These are phyloP conservation scores for Cytospora leucostoma DNA, from an alignment of 2,329 filamentous ascomycete genomes.

Conservation along the genomic window DNA sequence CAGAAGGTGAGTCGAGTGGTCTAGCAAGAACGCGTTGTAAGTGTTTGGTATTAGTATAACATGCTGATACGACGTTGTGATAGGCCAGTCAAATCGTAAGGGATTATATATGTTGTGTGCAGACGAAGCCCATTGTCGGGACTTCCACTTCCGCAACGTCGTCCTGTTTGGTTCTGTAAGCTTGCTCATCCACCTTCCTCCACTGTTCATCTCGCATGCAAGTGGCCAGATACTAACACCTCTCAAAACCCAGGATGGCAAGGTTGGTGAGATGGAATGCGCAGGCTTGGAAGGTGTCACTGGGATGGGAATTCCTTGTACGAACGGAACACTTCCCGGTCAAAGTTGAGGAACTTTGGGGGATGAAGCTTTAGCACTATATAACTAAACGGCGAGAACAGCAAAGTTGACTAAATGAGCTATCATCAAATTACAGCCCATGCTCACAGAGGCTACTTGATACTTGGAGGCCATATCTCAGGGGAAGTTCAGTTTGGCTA, in stretches of 20 bases:
- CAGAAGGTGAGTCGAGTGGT: slow-evolving; percentile 20
- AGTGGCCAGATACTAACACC: background rate
- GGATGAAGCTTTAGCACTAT: background rate
- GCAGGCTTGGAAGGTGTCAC: slow-evolving; percentile 29
- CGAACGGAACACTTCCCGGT: slow-evolving; percentile 25
- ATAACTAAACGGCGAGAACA: too few relatives aligned
- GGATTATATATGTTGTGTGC: slow-evolving; percentile 29
- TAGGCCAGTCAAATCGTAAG: slow-evolving; percentile 28
- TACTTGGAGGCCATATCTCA: too few relatives aligned
- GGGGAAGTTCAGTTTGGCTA: too few relatives aligned
- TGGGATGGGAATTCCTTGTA: slow-evolving; percentile 31
- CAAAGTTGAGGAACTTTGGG: background rate
- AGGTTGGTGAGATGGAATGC: slow-evolving; percentile 31
- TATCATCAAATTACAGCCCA: too few relatives aligned
- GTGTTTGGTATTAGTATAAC: background rate
- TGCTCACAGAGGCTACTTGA: too few relatives aligned
- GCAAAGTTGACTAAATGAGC: too few relatives aligned
- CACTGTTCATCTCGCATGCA: background rate
- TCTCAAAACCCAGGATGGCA: slow-evolving; percentile 21
- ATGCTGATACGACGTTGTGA: background rate
- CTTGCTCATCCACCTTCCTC: background rate
- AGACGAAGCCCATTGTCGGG: slow-evolving; percentile 29
- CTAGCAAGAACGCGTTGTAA: background rate
- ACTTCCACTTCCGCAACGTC: slow-evolving; percentile 30
- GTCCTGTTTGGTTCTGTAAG: slow-evolving; percentile 29